Base-by-base conservation (phyloP, 306 rosid genomes). In the Quercus gilva region DNA sequence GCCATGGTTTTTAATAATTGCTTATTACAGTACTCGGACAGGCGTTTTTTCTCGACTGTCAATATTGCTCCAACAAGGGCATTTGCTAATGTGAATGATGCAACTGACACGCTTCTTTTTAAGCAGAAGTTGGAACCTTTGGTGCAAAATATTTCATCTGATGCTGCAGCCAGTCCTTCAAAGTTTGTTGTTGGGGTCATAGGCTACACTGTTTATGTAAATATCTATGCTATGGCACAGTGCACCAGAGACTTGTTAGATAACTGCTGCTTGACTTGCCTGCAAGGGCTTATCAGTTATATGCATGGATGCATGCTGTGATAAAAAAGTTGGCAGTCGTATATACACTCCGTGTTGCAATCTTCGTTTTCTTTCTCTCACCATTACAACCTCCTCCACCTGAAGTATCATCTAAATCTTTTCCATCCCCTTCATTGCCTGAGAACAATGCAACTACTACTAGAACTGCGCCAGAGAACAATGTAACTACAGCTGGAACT, bases 211-310 rank as follows among this genome's bases (percentile, higher is more conserved):
- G 65, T 55, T 52, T 21, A 19, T 33, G 12, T 3, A 7, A 20
- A 69, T 52, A 29, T 85, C 35, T 60, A 81, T 70, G 78, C 74
- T 69, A 49, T 74, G 83, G 33, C 55, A 9, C 78, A 81, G 80
- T 81, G 88, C 78, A 61, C 72, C 28, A 73, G 79, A 69, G 65
- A 69, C 75, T 55, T 58, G 23, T 26, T 75, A 4, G 75, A 61
- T 55, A 78, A 41, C 56, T 61, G 31, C 71, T 81, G 85, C 83
- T 69, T 74, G 35, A 77, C n/a, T 69, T 84, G 85, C 79, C 76
- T 84, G 69, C 63, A 74, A 43, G 21, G 43, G 35, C 55, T 81
- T 35, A 64, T 55, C 14, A 73, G 61, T 59, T 56, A 52, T 56
- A 52, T 76, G 13, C 74, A 28, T 2, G 29, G 29, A 28, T 28